Evolutionary conservation across 2,329 filamentous ascomycete genomes (phyloP), one percentile per base, ranked within the genome.

Genomic region (Aspergillus sclerotialis): DNA sequence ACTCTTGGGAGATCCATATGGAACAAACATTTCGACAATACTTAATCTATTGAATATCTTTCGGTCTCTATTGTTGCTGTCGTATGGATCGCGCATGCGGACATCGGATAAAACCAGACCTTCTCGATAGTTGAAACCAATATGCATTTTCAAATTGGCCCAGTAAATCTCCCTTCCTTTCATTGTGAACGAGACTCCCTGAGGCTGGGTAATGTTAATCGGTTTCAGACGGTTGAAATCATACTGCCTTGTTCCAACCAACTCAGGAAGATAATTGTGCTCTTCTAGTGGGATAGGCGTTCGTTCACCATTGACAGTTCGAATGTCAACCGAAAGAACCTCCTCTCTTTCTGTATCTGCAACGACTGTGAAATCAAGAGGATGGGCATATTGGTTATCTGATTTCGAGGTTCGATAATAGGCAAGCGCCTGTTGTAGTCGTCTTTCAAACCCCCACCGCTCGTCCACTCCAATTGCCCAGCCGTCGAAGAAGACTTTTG

Each of bases 81-180:
- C 47, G 33, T 50, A 49, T 43, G 48, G 50, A 31, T 52, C 48
- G 37, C 49, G 46, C 10, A 48, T 37, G 27, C 48, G 46, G 8
- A 51, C 48, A 14, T 76, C 65, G 38, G 73, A 72, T 9, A 77
- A 53, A 6, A 76, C 71, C 58, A 74, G 73, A 32, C 73, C 73
- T 47, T 77, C 67, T 7, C 67, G 59, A 38, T 63, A 60, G 50
- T 69, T 69, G 57, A 69, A 70, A 24, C 65, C 64, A 27, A 70
- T 47, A 30, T 61, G 58, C 56, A 61, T 60, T 30, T 51, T 51
- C 38, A 28, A 50, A 38, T 46, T 45, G 34, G 48, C 48, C 48
- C 48, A 51, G 8, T 43, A 42, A 14, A 51, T 30, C 34, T 51
- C 48, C n/a, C 47, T 51, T 17, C 48, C 48, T 17, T 45, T 47